These are phyloP conservation scores for Arthroderma sp. DNA, from an alignment of 2,329 filamentous ascomycete species.

Conservation along the genomic window DNA sequence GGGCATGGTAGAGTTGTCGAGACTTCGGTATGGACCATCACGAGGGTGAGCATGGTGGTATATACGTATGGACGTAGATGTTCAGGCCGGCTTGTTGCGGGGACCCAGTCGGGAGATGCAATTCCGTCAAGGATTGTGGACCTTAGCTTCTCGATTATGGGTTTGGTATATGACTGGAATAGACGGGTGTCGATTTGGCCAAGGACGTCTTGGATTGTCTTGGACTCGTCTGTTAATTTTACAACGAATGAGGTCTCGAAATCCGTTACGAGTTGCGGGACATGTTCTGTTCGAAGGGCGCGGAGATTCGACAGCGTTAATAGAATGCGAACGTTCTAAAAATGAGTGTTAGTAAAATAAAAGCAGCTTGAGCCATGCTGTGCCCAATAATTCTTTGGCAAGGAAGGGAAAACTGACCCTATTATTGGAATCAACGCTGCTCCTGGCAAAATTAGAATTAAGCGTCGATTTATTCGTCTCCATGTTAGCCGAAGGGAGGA, in stretches of 20 bases:
- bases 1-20: constrained; percentile 56
- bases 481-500: constrained; percentile 31
- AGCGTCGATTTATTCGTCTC: constrained; percentile 19
- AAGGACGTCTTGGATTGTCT: constrained; percentile 81
- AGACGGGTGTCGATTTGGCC: constrained; percentile 80
- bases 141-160: constrained; percentile 54
- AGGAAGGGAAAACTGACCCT: constrained; percentile 29
- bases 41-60: constrained; percentile 67
- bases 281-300: constrained; percentile 63
- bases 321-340: constrained; percentile 78
- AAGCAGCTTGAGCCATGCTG: constrained; percentile 51
- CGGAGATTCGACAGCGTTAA: constrained; percentile 88
- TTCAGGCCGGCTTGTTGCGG: constrained; percentile 45
- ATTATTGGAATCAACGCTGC: constrained; percentile 41
- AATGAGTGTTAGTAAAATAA: constrained; percentile 80
- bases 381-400: no score
- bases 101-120: constrained; percentile 56
- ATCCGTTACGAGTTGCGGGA: constrained; percentile 76
- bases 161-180: constrained; percentile 82
- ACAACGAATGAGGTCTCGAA: constrained; percentile 93
- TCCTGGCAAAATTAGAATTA: constrained; percentile 30
- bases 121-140: constrained; percentile 63
- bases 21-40: constrained; percentile 83
- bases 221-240: constrained; percentile 83
- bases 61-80: constrained; percentile 84